Percentiles rank a stretch among this genome's conserved stretches.
phyloP scores from a whole-genome alignment of 192 early-diverging fungal genomes.

The Backusella circina region DNA sequence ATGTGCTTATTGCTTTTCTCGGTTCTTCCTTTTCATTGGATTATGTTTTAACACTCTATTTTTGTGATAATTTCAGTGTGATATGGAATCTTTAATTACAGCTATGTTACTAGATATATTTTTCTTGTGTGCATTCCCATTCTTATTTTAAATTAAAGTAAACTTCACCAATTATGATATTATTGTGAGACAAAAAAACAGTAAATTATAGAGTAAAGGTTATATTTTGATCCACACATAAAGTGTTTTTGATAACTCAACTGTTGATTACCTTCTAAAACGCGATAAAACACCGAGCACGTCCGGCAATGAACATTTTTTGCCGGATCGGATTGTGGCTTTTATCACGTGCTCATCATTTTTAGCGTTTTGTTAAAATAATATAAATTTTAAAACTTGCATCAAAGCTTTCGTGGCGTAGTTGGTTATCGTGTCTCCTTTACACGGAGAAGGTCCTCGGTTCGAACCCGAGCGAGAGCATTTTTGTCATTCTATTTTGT shows the following conservation, averaged over 20 bases:
- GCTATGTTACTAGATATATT: too few species aligned
- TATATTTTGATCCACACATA: neutral
- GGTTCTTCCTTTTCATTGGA: too few species aligned
- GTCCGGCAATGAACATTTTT: neutral
- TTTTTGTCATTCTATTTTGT: slow-evolving; percentile 1
- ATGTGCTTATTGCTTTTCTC: too few species aligned
- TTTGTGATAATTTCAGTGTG: too few species aligned
- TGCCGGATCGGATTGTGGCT: neutral
- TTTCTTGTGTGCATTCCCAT: too few species aligned
- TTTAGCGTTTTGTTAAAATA: neutral
- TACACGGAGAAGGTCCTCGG: slow-evolving; percentile 49
- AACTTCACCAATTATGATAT: too few species aligned
- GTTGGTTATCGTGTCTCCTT: slow-evolving; percentile 38
- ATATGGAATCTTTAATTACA: too few species aligned
- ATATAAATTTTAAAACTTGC: neutral
- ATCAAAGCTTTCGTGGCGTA: slow-evolving; percentile 28
- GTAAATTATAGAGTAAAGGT: too few species aligned
- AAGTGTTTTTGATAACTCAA: too few species aligned
- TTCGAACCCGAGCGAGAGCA: slow-evolving; percentile 46
- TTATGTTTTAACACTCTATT: too few species aligned
- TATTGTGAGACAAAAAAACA: too few species aligned
- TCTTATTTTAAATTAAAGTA: too few species aligned
- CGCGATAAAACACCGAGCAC: neutral
- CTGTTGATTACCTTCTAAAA: neutral
- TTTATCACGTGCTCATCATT: neutral